Base-by-base conservation (phyloP, 2,329 filamentous ascomycete genomes). In the Penicillium vulpinum region DNA sequence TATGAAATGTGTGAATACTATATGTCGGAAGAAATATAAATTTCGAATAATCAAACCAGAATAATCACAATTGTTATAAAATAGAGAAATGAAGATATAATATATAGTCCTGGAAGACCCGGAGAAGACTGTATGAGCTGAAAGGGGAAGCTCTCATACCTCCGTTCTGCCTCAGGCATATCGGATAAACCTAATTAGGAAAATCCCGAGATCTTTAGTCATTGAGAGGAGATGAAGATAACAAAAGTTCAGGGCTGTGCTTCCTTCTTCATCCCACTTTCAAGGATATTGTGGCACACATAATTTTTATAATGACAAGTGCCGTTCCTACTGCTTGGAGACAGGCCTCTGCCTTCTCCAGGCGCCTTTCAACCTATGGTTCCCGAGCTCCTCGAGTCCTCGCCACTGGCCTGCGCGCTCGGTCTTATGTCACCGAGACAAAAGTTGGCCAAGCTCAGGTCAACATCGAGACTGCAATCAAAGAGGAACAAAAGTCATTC, bases 401-500 rank as follows among this genome's bases (percentile, higher is more conserved):
- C 67, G 71, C 60, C 70, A 70, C 62, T 60, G 62, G 64, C 64
- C 61, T 57, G 59, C 60, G 54, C 35, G 36, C 64, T 46, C 85
- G 91, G 71, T 83, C 80, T 67, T 96, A 96, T 82, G 92, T 96
- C 62, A 89, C 91, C 28, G 88, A 92, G 78, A 88, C 90, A 59
- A 91, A 88, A 80, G 83, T 86, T 63, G 70, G 67, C 55, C 74
- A 75, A 55, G 87, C 90, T 49, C 91, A 92, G 72, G 89, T 96
- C 69, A 87, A 85, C 67, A 78, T 91, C 56, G 91, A 96, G 69
- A 89, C 88, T 11, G 87, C 91, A 58, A 92, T 96, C 76, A 90
- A 89, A 74, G 82, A 92, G 59, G 91, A 96, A 65, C 91, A 93
- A 78, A 89, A 89, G 74, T 87, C 89, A 31, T 94, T 96, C 63